phyloP scores from a whole-genome alignment of 2,329 filamentous ascomycete genomes.

The Chaetomium sp. region DNA sequence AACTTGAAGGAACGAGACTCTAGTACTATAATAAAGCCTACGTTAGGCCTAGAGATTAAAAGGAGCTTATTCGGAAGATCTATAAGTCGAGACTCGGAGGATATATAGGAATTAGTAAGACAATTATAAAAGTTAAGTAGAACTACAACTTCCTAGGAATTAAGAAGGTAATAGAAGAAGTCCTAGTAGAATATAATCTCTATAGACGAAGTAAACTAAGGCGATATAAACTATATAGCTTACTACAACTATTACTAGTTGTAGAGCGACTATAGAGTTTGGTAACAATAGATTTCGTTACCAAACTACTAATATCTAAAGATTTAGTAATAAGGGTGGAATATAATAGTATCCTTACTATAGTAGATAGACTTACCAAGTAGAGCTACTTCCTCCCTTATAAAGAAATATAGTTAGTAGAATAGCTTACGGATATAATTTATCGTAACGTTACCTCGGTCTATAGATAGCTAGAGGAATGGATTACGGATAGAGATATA shows the following conservation, averaged over 20 bases:
- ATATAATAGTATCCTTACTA: background rate
- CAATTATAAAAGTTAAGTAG: background rate
- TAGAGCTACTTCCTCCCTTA: background rate
- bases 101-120: background rate
- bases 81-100: background rate
- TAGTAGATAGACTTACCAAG: background rate
- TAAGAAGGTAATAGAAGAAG: background rate
- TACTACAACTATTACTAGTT: background rate
- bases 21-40: background rate
- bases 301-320: background rate
- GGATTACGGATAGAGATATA: background rate
- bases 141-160: background rate
- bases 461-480: background rate
- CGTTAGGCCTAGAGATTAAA: background rate
- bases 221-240: background rate
- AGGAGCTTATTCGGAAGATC: background rate
- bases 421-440: background rate
- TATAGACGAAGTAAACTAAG: background rate
- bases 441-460: background rate
- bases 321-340: background rate
- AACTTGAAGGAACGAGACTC: background rate
- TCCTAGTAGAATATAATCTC: background rate
- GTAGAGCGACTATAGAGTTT: background rate
- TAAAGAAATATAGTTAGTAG: background rate
- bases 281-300: background rate